Conservation (phyloP, 2,329 filamentous ascomycete genomes). For the Ophiostoma montium region DNA sequence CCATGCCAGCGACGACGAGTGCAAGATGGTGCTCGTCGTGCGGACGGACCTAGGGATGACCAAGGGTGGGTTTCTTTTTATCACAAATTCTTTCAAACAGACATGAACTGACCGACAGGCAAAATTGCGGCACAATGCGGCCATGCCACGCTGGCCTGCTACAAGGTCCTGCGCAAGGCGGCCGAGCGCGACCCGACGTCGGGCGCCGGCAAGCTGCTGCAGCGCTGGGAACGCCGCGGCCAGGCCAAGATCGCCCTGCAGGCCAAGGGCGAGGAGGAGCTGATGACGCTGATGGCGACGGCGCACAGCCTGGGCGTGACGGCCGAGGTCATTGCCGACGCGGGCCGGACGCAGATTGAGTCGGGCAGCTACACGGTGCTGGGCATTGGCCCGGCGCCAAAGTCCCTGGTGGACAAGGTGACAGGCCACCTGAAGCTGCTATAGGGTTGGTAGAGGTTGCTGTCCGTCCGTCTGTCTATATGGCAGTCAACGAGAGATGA, state of each 20-base stretch:
- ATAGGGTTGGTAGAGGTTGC: constrained; percentile 23
- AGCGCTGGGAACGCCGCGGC: constrained; percentile 71
- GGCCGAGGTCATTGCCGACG: constrained; percentile 82
- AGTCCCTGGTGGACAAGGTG: constrained; percentile 73
- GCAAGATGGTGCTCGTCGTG: constrained; percentile 86
- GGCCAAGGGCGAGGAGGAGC: constrained; percentile 71
- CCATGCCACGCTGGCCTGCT: constrained; percentile 95
- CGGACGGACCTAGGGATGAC: constrained; percentile 94
- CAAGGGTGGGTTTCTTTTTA: constrained; percentile 48
- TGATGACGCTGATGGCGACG: constrained; percentile 58
- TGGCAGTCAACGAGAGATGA: too few species aligned
- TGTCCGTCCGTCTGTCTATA: too few species aligned
- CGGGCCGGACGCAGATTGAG: constrained; percentile 94
- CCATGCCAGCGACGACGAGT: constrained; percentile 52
- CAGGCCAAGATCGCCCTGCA: constrained; percentile 93
- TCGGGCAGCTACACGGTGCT: constrained; percentile 85
- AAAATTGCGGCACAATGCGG: constrained; percentile 95
- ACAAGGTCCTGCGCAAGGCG: constrained; percentile 59
- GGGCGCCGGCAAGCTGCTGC: constrained; percentile 49
- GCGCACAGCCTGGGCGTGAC: constrained; percentile 75
- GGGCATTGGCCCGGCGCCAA: constrained; percentile 69
- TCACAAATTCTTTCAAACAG: background rate
- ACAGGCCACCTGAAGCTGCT: constrained; percentile 76
- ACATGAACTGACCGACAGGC: constrained; percentile 39
- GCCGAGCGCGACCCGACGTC: constrained; percentile 36